Conservation (phyloP, 306 rosid species). For the Vigna unguiculata region DNA sequence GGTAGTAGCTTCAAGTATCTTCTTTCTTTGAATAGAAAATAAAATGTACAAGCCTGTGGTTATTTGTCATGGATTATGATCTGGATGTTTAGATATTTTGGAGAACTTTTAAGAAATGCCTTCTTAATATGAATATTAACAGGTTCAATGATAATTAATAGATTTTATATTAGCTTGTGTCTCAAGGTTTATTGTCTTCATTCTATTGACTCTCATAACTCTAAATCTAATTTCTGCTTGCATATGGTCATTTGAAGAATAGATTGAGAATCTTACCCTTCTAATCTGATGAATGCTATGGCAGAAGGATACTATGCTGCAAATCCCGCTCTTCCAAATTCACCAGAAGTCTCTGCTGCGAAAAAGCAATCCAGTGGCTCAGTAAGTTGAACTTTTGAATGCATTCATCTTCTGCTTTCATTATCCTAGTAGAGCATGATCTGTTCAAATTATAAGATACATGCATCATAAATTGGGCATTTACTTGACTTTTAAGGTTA, state of each 20-base stretch:
- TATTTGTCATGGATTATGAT: constrained; percentile 24
- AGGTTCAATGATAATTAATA: not conserved
- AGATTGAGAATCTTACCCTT: constrained; percentile 42
- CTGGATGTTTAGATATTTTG: not conserved
- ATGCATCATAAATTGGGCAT: constrained; percentile 19
- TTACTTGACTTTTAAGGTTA: constrained; percentile 5
- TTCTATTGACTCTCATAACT: constrained; percentile 4
- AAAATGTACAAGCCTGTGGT: constrained; percentile 15
- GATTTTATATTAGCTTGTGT: constrained; percentile 21
- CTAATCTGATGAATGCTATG: constrained; percentile 49
- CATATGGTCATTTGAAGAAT: constrained; percentile 16
- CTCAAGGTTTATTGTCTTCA: not conserved
- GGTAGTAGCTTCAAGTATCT: constrained; percentile 2
- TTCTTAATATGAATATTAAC: not conserved
- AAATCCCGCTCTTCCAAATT: constrained; percentile 56
- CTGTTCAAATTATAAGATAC: constrained; percentile 3
- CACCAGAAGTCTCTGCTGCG: constrained; percentile 60
- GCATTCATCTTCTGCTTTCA: constrained; percentile 36
- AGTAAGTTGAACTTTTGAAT: constrained; percentile 65
- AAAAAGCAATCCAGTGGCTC: constrained; percentile 66
- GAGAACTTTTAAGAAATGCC: constrained; percentile 22
- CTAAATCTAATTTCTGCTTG: constrained; percentile 8
- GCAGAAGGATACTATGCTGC: constrained; percentile 68
- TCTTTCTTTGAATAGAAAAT: constrained; percentile 20
- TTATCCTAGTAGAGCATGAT: not conserved